Evolutionary conservation across 2,329 filamentous ascomycete species (phyloP).

Genomic region (Fusarium abutilonis): DNA sequence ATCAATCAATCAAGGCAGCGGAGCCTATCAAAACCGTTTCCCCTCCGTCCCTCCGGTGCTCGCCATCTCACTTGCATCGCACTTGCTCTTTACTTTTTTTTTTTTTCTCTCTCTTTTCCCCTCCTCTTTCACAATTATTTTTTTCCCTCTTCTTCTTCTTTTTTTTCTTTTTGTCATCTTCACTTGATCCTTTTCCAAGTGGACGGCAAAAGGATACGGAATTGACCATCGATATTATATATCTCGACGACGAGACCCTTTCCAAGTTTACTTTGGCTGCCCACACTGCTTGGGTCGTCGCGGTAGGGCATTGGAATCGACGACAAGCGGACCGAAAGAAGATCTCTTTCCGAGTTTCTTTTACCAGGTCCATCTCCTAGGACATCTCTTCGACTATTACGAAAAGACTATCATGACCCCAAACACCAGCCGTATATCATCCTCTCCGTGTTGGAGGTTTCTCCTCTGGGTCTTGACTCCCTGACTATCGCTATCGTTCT

Average conservation of each 20-base stretch:
- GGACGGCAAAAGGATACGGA: constrained; percentile 29
- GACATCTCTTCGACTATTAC: constrained; percentile 21
- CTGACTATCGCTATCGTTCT: constrained; percentile 46
- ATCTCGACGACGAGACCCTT: constrained; percentile 26
- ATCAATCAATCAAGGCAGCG: constrained; percentile 6
- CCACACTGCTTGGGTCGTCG: constrained; percentile 27
- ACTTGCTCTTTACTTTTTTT: constrained; percentile 11
- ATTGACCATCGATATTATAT: constrained; percentile 19
- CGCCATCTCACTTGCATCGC: constrained; percentile 33
- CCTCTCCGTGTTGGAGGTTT: constrained; percentile 55
- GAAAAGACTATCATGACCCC: constrained; percentile 53
- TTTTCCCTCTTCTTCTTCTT: constrained; percentile 8
- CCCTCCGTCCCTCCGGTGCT: constrained; percentile 29
- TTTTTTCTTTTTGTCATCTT: constrained; percentile 31
- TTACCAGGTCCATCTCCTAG: constrained; percentile 29
- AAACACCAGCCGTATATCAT: constrained; percentile 50
- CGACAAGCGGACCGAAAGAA: constrained; percentile 36
- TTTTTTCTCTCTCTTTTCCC: constrained; percentile 5
- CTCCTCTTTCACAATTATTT: constrained; percentile 2
- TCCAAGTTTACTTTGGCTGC: constrained; percentile 10
- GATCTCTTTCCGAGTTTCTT: constrained; percentile 20
- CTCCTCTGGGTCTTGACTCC: constrained; percentile 53
- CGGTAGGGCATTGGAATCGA: constrained; percentile 25
- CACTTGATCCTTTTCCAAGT: constrained; percentile 33
- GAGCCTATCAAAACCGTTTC: constrained; percentile 28